Conservation (phyloP, 495 filamentous ascomycete genomes). For the Daldinia loculata region DNA sequence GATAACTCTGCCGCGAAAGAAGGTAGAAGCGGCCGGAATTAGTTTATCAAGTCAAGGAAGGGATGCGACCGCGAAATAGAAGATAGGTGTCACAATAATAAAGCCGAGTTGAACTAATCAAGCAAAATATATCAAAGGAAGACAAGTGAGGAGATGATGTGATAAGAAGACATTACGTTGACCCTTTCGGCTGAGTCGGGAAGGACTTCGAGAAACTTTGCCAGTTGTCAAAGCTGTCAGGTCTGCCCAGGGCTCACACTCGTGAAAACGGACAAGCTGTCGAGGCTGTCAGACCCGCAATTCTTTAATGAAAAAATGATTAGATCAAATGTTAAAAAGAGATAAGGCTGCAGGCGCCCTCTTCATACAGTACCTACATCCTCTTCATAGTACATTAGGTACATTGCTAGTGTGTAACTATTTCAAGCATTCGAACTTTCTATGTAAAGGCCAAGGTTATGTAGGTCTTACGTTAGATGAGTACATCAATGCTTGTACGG, state of each 20-base stretch:
- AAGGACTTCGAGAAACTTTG: constrained; percentile 29
- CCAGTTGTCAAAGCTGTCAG: constrained; percentile 16
- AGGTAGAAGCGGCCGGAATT: constrained; percentile 9
- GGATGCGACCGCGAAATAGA: constrained; percentile 29
- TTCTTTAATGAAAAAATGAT: constrained; percentile 11
- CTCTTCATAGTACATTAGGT: constrained; percentile 3
- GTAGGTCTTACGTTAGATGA: background rate
- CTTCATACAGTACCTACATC: too few relatives aligned
- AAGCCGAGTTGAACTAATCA: constrained; percentile 9
- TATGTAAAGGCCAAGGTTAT: background rate
- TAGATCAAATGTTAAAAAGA: constrained; percentile 7
- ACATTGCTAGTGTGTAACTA: background rate
- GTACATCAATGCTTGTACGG: background rate
- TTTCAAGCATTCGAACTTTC: background rate
- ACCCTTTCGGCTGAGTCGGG: constrained; percentile 35
- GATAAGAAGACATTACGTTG: constrained; percentile 19
- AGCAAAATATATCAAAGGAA: constrained; percentile 10
- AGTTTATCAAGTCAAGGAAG: constrained; percentile 9
- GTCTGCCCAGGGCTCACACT: constrained; percentile 7
- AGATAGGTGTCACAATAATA: constrained; percentile 9
- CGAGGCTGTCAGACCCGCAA: constrained; percentile 33
- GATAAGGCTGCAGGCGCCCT: constrained; percentile 32
- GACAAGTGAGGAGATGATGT: constrained; percentile 12
- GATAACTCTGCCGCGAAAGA: constrained; percentile 22
- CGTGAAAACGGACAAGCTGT: constrained; percentile 22